Base-by-base conservation (phyloP, 2,329 filamentous ascomycete species). In the Ophiocordyceps camponoti-saundersi region DNA sequence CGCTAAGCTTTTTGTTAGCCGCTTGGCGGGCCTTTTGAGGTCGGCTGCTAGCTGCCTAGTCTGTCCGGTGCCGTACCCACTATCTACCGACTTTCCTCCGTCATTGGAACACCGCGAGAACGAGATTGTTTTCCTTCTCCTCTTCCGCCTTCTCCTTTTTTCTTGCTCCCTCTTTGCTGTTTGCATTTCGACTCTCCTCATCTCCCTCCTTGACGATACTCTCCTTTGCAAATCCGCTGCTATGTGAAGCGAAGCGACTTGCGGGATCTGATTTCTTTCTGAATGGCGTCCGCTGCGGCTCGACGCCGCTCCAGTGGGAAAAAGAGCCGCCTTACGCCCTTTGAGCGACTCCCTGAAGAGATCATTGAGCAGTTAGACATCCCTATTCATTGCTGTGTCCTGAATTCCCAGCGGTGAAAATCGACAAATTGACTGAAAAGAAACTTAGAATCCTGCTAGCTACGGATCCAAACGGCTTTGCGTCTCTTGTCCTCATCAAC, bases 321-420 rank as follows among this genome's bases (percentile, higher is more conserved):
- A 10, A 29, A 29, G 12, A 36, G 11, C 15, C 34, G 6, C 15
- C 34, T 18, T 8, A 36, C 43, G 3, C 50, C 71, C 32, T 77
- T 82, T 53, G 67, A 73, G 34, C 68, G 65, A 43, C 66, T 84
- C 12, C 80, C 80, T 6, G 75, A 80, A 60, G 79, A 83, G 60
- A 83, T 84, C 49, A 81, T 84, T 53, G 66, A 81, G 57, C 77
- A 82, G 80, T 83, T 64, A 61, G 74, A 63, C 11, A 15, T 43
- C 36, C 44, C n/a, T 40, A 18, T 13, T 44, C 45, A 16, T 47
- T 47, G 23, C 23, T 42, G 22, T 18, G 2, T 8, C 47, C 29
- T 15, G 21, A 29, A 3, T 6, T 13, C 15, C 6, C 7, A 18
- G 5, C 39, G n/a, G n/a, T n/a, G n/a, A n/a, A n/a, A n/a, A n/a